Evolutionary conservation across 768 basidiomycete species (phyloP).

Genomic region (Chlorophyllum brunneum): DNA sequence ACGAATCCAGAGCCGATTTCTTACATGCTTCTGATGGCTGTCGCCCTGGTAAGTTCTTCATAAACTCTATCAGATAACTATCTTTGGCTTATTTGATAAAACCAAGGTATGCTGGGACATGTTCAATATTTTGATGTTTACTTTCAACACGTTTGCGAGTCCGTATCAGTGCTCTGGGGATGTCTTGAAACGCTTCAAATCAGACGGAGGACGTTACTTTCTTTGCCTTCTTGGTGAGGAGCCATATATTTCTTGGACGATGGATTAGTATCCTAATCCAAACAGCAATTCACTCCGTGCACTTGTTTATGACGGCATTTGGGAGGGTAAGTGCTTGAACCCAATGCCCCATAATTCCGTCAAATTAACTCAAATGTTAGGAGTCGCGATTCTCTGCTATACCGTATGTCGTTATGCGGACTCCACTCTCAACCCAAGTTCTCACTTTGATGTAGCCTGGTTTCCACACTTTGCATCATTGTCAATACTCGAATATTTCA

Average conservation of each 20-base stretch:
- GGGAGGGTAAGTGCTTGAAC: neutral
- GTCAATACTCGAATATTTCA: constrained; percentile 4
- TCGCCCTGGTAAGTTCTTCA: neutral
- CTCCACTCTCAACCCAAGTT: too few relatives aligned
- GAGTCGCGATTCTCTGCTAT: neutral
- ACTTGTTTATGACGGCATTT: neutral
- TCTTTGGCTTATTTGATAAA: neutral
- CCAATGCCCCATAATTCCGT: neutral
- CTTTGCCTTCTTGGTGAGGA: neutral
- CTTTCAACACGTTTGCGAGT: neutral
- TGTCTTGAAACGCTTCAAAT: neutral
- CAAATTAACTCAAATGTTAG: neutral
- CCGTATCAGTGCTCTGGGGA: neutral
- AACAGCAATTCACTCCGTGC: neutral
- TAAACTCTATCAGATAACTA: neutral
- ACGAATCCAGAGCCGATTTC: too few relatives aligned
- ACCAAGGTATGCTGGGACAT: neutral
- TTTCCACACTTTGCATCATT: neutral
- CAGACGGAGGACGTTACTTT: constrained; percentile 2
- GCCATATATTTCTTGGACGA: neutral
- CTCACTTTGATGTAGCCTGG: neutral
- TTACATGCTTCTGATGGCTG: neutral
- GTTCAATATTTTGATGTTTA: neutral
- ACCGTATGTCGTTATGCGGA: neutral
- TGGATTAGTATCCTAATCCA: too few relatives aligned